Base-by-base conservation (phyloP, 768 basidiomycete genomes). In the Boletus vermiculosoides region DNA sequence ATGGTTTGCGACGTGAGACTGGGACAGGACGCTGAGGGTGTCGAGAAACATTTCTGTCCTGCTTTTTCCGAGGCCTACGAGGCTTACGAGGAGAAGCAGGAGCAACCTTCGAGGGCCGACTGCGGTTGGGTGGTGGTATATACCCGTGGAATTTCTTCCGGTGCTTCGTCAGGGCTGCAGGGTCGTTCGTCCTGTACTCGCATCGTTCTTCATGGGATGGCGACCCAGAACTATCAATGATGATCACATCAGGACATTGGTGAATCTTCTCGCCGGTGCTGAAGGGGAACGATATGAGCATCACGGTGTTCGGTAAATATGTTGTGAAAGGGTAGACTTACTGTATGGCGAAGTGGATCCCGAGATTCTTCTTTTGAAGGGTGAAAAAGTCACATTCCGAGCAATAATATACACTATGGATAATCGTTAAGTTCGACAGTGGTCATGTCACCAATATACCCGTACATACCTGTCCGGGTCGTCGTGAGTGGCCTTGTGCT, bases 141-240 rank as follows among this genome's bases (percentile, higher is more conserved):
- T 71, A 61, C 2, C 56, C 59, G 16, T 69, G 68, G 23, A 31
- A 16, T 16, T 33, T 52, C 46, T 66, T 71, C 2, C 69, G 67
- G 37, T 69, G 68, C 33, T 63, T 68, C 8, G 65, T 63, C 42
- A 69, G 44, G 13, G 63, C 58, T 0, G 67, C 65, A 1, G 69
- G 69, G 45, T 69, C 69, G 15, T 59, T 58, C 1, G 68, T 71
- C 50, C 41, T 57, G 49, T 61, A 69, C 0, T 42, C 37, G 40
- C 68, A 69, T 2, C 33, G 47, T 36, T 47, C 44, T 31, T 31
- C 55, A 7, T 6, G 8, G 6, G 30, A 8, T 30, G 41, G 22
- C 20, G 39, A 46, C 16, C 18, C 60, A n/a, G 20, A 22, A 44
- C 25, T n/a, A n/a, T 16, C 22, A 20, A 20, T 5, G 20, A 0